Evolutionary conservation across 495 filamentous ascomycete species (phyloP).

Genomic region (Thermochaetoides thermophila): DNA sequence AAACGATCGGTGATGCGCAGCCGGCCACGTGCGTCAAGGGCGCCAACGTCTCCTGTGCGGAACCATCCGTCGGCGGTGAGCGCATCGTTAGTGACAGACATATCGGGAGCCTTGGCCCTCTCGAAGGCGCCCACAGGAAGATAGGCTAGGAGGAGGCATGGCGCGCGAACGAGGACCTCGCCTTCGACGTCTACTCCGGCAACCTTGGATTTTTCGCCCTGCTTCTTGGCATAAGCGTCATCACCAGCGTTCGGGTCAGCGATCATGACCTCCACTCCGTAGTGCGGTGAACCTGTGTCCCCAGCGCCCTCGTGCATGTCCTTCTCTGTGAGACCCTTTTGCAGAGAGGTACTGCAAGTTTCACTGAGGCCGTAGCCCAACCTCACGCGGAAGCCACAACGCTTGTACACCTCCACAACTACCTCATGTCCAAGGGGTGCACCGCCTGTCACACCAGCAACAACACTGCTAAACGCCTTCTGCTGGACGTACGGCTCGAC

Average conservation of each 20-base stretch:
- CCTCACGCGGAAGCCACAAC: conserved; percentile 52
- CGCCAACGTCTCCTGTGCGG: conserved; percentile 53
- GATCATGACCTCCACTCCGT: conserved; percentile 41
- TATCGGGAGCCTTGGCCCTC: conserved; percentile 4
- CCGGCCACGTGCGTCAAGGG: conserved; percentile 41
- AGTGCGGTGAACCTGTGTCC: conserved; percentile 43
- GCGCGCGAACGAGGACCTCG: conserved; percentile 44
- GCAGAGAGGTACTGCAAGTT: conserved; percentile 46
- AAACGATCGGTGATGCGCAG: conserved; percentile 61
- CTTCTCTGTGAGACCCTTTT: conserved; percentile 35
- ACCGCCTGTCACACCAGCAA: conserved; percentile 32
- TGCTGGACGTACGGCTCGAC: conserved; percentile 43
- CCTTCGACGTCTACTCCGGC: conserved; percentile 36
- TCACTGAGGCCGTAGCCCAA: conserved; percentile 62
- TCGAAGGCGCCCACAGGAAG: conserved; percentile 16
- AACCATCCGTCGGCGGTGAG: conserved; percentile 47
- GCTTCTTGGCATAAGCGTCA: conserved; percentile 2
- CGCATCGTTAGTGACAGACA: conserved; percentile 41
- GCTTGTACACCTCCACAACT: conserved; percentile 43
- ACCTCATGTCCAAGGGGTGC: conserved; percentile 53
- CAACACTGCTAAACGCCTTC: conserved; percentile 24
- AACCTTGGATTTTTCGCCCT: conserved; percentile 24
- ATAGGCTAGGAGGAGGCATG: conserved; percentile 44
- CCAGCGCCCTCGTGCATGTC: conserved; percentile 45
- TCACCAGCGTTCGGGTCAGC: conserved; percentile 30